Evolutionary conservation across 2,329 filamentous ascomycete species (phyloP), one percentile per base, ranked within the genome.

Genomic region (Elsinoe arachidis): DNA sequence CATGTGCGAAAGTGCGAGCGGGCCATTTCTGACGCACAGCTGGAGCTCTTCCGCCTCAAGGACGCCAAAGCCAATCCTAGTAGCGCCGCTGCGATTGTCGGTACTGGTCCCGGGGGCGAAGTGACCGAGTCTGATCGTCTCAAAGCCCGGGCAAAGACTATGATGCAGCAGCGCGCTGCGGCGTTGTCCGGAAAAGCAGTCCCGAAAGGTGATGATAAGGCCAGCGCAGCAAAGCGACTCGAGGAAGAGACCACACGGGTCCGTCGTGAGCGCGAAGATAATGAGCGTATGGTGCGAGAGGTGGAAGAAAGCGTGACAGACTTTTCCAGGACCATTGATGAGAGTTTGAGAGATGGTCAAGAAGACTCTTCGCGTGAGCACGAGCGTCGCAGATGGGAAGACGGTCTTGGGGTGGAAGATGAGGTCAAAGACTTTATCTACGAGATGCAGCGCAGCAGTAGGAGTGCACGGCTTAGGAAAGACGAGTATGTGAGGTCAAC

Each of bases 341-440:
- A 93, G 64, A 90, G 78, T 66, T 81, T 99, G 23, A 93, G 93
- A 68, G 89, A 95, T 58, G 88, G 86, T 41, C 81, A 78, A 41
- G 82, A 87, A 61, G 87, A 85, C 64, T 85, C 84, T 38, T 83
- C 85, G 2, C 88, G 85, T 61, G 90, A 96, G 72, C 91, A 96
- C 69, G 93, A 99, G 75, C 85, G 83, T 66, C 84, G 93, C 61
- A 83, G 93, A 61, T 99, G 93, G 93, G 90, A 99, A 65, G 93
- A 99, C 72, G 93, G 84, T 9, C 79, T 99, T 37, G 93, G 93
- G 26, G 93, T 99, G 26, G 93, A 99, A 69, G 92, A 99, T 67
- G 90, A 96, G 67, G 87, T 97, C 61, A 89, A 90, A 67, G 93
- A 99, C 68, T 97, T 99, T 72, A 99, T 99, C 69, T 97, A 93